phyloP scores from a whole-genome alignment of 257 asterid species.

The Cynanchum wilfordii region DNA sequence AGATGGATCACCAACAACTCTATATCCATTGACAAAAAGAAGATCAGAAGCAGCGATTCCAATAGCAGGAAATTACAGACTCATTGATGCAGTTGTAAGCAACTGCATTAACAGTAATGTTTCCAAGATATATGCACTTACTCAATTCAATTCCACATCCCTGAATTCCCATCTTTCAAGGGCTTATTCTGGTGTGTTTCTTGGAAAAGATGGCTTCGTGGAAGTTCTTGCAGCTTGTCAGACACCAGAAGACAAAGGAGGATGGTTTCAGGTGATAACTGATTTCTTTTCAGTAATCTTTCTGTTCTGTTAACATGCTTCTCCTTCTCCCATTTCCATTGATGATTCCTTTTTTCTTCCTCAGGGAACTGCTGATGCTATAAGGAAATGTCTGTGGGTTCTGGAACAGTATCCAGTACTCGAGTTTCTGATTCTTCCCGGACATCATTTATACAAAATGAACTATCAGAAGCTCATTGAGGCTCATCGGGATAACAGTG shows the following conservation, averaged over 20 bases:
- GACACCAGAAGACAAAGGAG: constrained; percentile 63
- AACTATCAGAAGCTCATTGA: constrained; percentile 62
- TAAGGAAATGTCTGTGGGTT: constrained; percentile 73
- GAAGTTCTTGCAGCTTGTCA: constrained; percentile 87
- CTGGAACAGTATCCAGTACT: constrained; percentile 55
- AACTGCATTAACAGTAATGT: constrained; percentile 91
- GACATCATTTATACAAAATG: constrained; percentile 85
- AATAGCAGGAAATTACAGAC: constrained; percentile 77
- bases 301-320: background rate
- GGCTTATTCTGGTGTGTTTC: constrained; percentile 60
- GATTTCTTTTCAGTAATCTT: background rate
- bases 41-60: constrained; percentile 85
- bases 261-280: constrained; percentile 70
- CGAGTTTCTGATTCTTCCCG: constrained; percentile 76
- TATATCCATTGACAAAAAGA: constrained; percentile 73
- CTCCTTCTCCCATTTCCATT: background rate
- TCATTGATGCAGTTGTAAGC: constrained; percentile 76
- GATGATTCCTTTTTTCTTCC: background rate
- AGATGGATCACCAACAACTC: constrained; percentile 60
- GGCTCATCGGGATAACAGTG: constrained; percentile 37
- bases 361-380: constrained; percentile 90
- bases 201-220: constrained; percentile 53
- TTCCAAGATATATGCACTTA: constrained; percentile 70
- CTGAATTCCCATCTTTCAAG: constrained; percentile 84
- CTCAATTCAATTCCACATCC: constrained; percentile 85